Percentiles rank a stretch among this genome's conserved stretches.
phyloP scores from a whole-genome alignment of 2,329 filamentous ascomycete genomes.

The Stylonectria norvegica region DNA sequence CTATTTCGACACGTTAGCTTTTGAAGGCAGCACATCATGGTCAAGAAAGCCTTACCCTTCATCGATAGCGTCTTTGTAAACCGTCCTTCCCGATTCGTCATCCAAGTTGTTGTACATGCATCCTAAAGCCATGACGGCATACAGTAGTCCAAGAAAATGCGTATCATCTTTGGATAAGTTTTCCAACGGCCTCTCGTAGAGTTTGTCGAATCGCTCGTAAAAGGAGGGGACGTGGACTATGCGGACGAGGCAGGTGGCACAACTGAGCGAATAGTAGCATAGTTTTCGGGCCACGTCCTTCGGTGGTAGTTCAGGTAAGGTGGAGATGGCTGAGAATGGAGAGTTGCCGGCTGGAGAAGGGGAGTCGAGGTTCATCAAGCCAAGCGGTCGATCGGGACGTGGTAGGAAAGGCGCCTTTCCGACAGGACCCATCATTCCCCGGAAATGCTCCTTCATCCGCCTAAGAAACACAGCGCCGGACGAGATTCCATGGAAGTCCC shows the following conservation, averaged over 20 bases:
- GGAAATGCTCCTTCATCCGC: constrained; percentile 83
- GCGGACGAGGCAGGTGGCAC: constrained; percentile 57
- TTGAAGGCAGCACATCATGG: constrained; percentile 17
- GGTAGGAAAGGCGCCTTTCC: constrained; percentile 58
- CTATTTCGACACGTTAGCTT: too few species aligned
- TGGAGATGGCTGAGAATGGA: constrained; percentile 52
- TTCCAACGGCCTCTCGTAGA: constrained; percentile 69
- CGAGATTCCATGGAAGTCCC: constrained; percentile 93
- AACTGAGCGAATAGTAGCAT: constrained; percentile 54
- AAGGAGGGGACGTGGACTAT: constrained; percentile 82
- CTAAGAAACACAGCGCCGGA: constrained; percentile 87
- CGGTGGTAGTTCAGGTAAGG: constrained; percentile 66
- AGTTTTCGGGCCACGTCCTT: constrained; percentile 52
- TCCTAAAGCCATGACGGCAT: constrained; percentile 67
- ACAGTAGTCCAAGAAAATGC: constrained; percentile 66
- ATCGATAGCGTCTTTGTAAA: constrained; percentile 51
- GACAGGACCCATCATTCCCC: constrained; percentile 66
- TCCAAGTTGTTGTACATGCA: constrained; percentile 66
- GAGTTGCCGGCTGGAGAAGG: constrained; percentile 63
- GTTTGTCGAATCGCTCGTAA: constrained; percentile 68
- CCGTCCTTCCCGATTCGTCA: constrained; percentile 45
- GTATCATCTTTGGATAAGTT: constrained; percentile 62
- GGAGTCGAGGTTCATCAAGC: constrained; percentile 62
- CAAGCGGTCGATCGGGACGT: constrained; percentile 45
- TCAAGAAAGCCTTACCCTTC: constrained; percentile 48